phyloP scores from a whole-genome alignment of 2,329 filamentous ascomycete species.

The Sordariomycetes sp. region DNA sequence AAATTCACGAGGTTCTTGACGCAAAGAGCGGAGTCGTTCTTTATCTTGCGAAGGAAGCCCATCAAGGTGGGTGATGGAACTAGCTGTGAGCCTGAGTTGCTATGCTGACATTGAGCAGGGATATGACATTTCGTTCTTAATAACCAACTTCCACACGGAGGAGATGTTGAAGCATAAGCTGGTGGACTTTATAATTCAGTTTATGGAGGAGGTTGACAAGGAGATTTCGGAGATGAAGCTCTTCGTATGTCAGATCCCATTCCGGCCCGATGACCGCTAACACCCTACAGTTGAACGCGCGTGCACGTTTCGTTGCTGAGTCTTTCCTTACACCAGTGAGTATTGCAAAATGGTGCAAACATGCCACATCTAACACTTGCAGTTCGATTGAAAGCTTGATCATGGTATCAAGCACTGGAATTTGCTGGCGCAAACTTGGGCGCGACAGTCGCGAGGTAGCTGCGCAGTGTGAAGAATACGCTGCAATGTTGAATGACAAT shows the following conservation, averaged over 20 bases:
- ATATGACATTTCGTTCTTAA: conserved; percentile 97
- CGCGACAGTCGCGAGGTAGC: too few species aligned
- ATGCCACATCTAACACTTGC: conserved; percentile 6
- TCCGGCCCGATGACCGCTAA: conserved; percentile 7
- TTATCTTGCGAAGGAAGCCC: conserved; percentile 89
- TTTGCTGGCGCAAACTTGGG: conserved; percentile 1
- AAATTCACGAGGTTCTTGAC: conserved; percentile 90
- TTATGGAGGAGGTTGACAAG: conserved; percentile 99
- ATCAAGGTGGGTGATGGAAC: conserved; percentile 60
- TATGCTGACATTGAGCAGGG: conserved; percentile 45
- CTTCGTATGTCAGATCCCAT: conserved; percentile 57
- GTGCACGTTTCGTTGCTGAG: conserved; percentile 95
- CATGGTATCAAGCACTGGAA: too few species aligned
- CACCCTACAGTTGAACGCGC: conserved; percentile 68
- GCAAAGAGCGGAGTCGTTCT: conserved; percentile 81
- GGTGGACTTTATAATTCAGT: conserved; percentile 98
- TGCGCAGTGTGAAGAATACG: not conserved
- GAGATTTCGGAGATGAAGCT: conserved; percentile 99
- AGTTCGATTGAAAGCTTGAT: conserved; percentile 26
- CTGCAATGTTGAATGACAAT: conserved; percentile 1
- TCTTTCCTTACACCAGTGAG: conserved; percentile 91
- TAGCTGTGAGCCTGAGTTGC: conserved; percentile 5
- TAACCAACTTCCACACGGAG: conserved; percentile 98
- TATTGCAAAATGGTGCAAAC: too few species aligned
- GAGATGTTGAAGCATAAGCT: conserved; percentile 99